These are phyloP conservation scores for Picochlorum sp. DNA, from an alignment of 139 green algal genomes.

Conservation along the genomic window DNA sequence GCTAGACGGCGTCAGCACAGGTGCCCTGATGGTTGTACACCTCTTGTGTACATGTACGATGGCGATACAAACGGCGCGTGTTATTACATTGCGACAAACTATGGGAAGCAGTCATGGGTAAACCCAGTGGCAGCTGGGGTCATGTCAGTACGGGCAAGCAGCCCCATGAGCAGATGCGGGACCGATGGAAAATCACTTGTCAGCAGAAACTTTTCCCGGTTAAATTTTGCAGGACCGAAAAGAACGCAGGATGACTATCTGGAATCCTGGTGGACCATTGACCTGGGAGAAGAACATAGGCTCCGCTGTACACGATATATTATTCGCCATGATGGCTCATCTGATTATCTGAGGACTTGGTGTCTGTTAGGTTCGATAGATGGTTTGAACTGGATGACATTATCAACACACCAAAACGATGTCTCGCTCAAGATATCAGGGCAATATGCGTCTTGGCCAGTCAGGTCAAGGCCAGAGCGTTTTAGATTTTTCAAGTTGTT, in stretches of 20 bases:
- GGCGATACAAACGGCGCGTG: slow-evolving; percentile 63
- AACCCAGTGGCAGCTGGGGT: slow-evolving; percentile 53
- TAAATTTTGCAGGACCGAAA: slow-evolving; percentile 53
- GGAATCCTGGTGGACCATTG: slow-evolving; percentile 60
- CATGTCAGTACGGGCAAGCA: slow-evolving; percentile 41
- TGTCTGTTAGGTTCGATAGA: slow-evolving; percentile 70
- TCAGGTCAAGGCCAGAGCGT: slow-evolving; percentile 27
- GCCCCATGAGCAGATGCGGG: slow-evolving; percentile 33
- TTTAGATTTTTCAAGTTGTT: slow-evolving; percentile 67
- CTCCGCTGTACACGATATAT: slow-evolving; percentile 76
- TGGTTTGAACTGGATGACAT: slow-evolving; percentile 43
- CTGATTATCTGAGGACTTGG: slow-evolving; percentile 63
- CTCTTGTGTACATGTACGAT: slow-evolving; percentile 68
- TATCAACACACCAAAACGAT: slow-evolving; percentile 56
- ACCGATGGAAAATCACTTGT: slow-evolving; percentile 57
- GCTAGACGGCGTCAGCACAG: slow-evolving; percentile 9
- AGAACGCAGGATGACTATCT: slow-evolving; percentile 7
- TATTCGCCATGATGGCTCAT: slow-evolving; percentile 63
- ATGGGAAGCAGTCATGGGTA: slow-evolving; percentile 48
- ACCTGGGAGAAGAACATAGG: slow-evolving; percentile 49
- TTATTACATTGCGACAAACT: slow-evolving; percentile 32
- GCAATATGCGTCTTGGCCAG: slow-evolving; percentile 70
- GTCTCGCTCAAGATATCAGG: slow-evolving; percentile 44
- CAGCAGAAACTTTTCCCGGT: slow-evolving; percentile 40
- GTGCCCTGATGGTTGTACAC: slow-evolving; percentile 16